These are phyloP conservation scores for Plectosphaerella plurivora DNA, from an alignment of 2,329 filamentous ascomycete genomes.

Conservation along the genomic window DNA sequence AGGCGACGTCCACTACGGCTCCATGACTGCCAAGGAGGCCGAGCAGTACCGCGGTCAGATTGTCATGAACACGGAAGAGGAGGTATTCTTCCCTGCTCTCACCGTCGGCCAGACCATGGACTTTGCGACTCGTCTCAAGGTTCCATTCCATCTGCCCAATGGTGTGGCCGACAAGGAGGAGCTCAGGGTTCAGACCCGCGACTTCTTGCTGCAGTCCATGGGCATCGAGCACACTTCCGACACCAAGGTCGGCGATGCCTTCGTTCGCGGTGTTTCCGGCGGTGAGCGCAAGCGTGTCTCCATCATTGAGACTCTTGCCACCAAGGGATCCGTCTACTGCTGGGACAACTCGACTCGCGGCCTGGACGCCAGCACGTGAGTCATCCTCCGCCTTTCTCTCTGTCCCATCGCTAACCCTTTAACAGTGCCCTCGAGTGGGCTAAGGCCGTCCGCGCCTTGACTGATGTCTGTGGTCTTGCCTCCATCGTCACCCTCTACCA, in stretches of 20 bases:
- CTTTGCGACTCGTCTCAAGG: conserved; percentile 62
- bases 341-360: conserved; percentile 67
- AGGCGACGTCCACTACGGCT: conserved; percentile 55
- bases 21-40: conserved; percentile 40
- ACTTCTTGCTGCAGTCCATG: conserved; percentile 55
- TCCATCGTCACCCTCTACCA: conserved; percentile 66
- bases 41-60: conserved; percentile 53
- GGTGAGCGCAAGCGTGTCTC: conserved; percentile 67
- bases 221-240: conserved; percentile 54
- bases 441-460: conserved; percentile 59
- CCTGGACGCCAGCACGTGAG: conserved; percentile 57
- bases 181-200: conserved; percentile 38
- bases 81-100: conserved; percentile 59
- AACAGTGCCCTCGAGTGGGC: conserved; percentile 52
- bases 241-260: conserved; percentile 66
- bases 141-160: conserved; percentile 42
- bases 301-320: conserved; percentile 60
- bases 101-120: conserved; percentile 67
- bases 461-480: conserved; percentile 54
- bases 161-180: conserved; percentile 37
- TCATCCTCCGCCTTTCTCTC: neutral
- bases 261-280: conserved; percentile 61
- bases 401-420: neutral
- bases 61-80: conserved; percentile 69
- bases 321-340: conserved; percentile 54